phyloP scores from a whole-genome alignment of 805 yeast species.

The Metschnikowia bowlesiae region DNA sequence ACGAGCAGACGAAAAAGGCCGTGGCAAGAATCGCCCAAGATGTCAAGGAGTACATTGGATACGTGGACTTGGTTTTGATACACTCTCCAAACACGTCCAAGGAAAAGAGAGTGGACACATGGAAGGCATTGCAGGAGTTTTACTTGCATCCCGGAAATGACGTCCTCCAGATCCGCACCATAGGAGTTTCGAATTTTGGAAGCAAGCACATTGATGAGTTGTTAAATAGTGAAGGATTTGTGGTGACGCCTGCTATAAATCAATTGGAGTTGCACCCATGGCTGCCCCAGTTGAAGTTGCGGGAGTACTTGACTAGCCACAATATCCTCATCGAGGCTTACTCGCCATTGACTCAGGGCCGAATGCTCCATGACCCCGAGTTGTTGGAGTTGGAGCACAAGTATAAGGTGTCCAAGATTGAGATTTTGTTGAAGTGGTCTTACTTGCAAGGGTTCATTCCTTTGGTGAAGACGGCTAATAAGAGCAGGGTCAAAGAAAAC shows the following conservation, averaged over 20 bases:
- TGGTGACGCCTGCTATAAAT: conserved; percentile 58
- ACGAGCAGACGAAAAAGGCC: conserved; percentile 52
- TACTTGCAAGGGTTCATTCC: conserved; percentile 67
- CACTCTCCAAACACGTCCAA: conserved; percentile 49
- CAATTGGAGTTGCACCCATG: conserved; percentile 85
- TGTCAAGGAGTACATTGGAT: conserved; percentile 38
- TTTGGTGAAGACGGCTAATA: conserved; percentile 59
- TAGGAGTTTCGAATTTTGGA: conserved; percentile 80
- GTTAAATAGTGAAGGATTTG: conserved; percentile 49
- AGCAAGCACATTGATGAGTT: conserved; percentile 55
- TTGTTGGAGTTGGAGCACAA: conserved; percentile 47
- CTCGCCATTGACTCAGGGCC: conserved; percentile 72
- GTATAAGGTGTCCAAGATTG: conserved; percentile 51
- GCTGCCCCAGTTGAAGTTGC: conserved; percentile 63
- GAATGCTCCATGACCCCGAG: conserved; percentile 50
- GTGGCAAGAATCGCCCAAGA: conserved; percentile 50
- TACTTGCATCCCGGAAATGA: conserved; percentile 46
- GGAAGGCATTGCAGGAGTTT: conserved; percentile 71
- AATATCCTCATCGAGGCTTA: conserved; percentile 67
- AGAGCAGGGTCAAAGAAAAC: conserved; percentile 50
- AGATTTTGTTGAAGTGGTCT: conserved; percentile 70
- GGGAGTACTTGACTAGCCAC: conserved; percentile 52
- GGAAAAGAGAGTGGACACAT: conserved; percentile 53
- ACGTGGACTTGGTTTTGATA: conserved; percentile 38
- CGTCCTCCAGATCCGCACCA: conserved; percentile 53